Base-by-base conservation (phyloP, 2,329 filamentous ascomycete species). In the Aspergillus thermomutatus region DNA sequence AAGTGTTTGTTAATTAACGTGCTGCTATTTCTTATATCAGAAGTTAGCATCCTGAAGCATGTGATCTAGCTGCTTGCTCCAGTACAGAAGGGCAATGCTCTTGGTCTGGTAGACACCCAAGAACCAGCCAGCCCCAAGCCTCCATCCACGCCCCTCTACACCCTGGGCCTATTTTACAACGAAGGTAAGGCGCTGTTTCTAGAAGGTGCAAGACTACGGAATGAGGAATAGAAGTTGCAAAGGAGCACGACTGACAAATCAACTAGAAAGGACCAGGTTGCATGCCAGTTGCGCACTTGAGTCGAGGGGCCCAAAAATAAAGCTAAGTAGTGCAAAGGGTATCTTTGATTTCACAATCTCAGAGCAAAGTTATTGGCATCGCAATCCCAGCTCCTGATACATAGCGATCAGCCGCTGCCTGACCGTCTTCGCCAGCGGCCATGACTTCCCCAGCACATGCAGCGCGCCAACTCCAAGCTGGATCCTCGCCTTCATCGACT, bases 391-490 rank as follows among this genome's bases (percentile, higher is more conserved):
- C 47, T 60, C 61, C 52, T 61, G 58, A 50, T 64, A 66, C 57
- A 66, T 59, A 28, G 61, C 58, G 7, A 67, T 51, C 61, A 73
- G 61, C 57, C 72, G 68, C 52, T 53, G 46, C 45, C 66, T 66
- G 7, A 69, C 67, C 37, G 57, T 60, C 45, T 49, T 64, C 5
- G 70, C 68, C 34, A 72, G 53, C 21, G 69, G 66, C 70, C 70
- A 73, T 6, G 65, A 60, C 57, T 67, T 65, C 21, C 67, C 69
- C 6, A 72, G 56, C 4, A 64, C 62, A 47, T 64, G 65, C 52
- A 73, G 49, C 17, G 64, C 69, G 1, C 67, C 65, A 19, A 72
- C 55, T 1, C 64, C 62, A 14, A 73, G 55, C 56, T 71, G 67
- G n/a, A 72, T 61, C 10, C 69, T 60, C 31, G 67, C 65, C 49